Conservation (phyloP, 1,139 yeast species). For the Cylindricascospora bacillispora region DNA sequence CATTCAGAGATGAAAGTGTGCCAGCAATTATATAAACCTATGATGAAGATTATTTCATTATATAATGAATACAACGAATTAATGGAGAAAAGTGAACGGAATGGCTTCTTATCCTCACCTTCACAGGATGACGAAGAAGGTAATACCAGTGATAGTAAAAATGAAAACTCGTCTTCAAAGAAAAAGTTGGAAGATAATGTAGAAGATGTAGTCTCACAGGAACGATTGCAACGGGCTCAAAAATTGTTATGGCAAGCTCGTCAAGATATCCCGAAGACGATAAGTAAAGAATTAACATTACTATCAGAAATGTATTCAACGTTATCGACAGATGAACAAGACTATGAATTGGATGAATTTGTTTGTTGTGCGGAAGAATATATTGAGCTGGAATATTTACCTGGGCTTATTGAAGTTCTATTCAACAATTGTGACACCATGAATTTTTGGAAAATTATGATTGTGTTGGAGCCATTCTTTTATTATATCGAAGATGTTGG, state of each 20-base stretch:
- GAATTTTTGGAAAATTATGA: conserved; percentile 25
- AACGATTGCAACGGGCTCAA: conserved; percentile 24
- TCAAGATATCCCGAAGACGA: conserved; percentile 26
- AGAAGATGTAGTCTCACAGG: conserved; percentile 15
- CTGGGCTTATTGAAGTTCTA: conserved; percentile 23
- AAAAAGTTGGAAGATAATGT: conserved; percentile 4
- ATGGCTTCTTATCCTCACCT: conserved; percentile 16
- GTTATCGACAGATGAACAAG: conserved; percentile 26
- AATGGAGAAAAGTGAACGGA: conserved; percentile 25
- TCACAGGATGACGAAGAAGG: conserved; percentile 3
- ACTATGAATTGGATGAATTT: conserved; percentile 26
- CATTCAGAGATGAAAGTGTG: conserved; percentile 27
- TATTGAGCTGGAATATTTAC: conserved; percentile 25
- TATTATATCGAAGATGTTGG: conserved; percentile 25
- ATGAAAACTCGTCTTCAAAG: conserved; percentile 4
- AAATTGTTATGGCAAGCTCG: conserved; percentile 26
- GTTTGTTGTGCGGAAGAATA: conserved; percentile 28
- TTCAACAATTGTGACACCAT: conserved; percentile 21
- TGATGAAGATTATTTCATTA: conserved; percentile 26
- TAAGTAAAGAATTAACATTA: conserved; percentile 24
- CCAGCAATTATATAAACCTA: conserved; percentile 26
- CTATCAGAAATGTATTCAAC: conserved; percentile 27
- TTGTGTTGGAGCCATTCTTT: conserved; percentile 26
- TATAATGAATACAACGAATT: conserved; percentile 26
- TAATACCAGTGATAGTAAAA: conserved; percentile 3